phyloP scores from a whole-genome alignment of 2,329 filamentous ascomycete species.

The Coniochaeta sp. region DNA sequence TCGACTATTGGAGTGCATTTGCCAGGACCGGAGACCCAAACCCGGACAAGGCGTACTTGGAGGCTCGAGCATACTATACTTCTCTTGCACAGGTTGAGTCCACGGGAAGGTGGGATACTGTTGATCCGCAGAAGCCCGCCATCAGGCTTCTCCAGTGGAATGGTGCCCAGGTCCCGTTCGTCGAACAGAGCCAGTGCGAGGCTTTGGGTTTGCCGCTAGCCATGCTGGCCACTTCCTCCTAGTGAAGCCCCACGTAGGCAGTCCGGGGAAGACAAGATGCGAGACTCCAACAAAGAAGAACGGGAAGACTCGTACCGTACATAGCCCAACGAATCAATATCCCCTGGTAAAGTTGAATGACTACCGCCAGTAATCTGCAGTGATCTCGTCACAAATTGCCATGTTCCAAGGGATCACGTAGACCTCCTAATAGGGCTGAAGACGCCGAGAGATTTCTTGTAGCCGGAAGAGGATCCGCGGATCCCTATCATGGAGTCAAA shows the following conservation, averaged over 20 bases:
- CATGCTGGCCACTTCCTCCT: conserved; percentile 3
- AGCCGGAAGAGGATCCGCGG: too few relatives aligned
- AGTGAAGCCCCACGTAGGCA: not conserved
- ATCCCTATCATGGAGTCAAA: too few relatives aligned
- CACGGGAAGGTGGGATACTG: conserved; percentile 20
- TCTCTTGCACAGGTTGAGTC: conserved; percentile 19
- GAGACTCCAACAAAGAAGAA: too few relatives aligned
- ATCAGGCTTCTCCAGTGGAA: conserved; percentile 20
- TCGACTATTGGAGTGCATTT: conserved; percentile 28
- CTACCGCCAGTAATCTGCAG: too few relatives aligned
- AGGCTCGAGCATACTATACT: conserved; percentile 18
- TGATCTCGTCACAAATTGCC: too few relatives aligned
- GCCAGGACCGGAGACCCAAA: conserved; percentile 24
- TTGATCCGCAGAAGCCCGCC: conserved; percentile 8
- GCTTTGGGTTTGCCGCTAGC: conserved; percentile 15
- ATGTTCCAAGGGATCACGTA: too few relatives aligned
- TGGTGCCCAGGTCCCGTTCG: conserved; percentile 14
- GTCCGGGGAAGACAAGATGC: too few relatives aligned
- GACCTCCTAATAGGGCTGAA: too few relatives aligned
- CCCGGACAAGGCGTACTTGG: conserved; percentile 19
- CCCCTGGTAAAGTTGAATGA: not conserved
- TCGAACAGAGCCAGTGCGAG: conserved; percentile 12
- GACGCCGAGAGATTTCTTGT: too few relatives aligned
- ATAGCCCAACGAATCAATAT: not conserved
- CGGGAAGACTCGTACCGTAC: not conserved